phyloP scores from a whole-genome alignment of 2,329 filamentous ascomycete genomes.

The Karstenula rhodostoma region DNA sequence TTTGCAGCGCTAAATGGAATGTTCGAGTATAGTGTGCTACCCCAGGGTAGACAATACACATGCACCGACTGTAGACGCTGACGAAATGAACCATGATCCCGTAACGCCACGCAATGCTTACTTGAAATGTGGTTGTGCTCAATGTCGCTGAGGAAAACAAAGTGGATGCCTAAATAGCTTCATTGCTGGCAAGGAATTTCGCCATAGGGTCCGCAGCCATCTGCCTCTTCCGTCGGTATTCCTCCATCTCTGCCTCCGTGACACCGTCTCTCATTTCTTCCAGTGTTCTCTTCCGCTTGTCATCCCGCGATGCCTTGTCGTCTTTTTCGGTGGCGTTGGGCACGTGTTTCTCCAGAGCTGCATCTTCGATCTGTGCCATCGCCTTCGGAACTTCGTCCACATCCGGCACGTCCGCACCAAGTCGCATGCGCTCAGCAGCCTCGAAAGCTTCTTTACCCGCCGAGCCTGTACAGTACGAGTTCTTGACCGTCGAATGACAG shows the following conservation, averaged over 20 bases:
- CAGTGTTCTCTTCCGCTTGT: slow-evolving; percentile 74
- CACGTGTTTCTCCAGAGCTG: slow-evolving; percentile 50
- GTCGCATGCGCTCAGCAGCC: slow-evolving; percentile 71
- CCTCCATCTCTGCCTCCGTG: slow-evolving; percentile 84
- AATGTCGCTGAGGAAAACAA: neutral
- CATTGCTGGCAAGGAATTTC: slow-evolving; percentile 75
- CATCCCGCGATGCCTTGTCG: slow-evolving; percentile 52
- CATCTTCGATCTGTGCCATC: slow-evolving; percentile 55
- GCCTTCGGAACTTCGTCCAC: slow-evolving; percentile 54
- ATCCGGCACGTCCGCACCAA: slow-evolving; percentile 55
- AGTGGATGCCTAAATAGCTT: slow-evolving; percentile 56
- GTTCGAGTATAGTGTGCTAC: too few relatives aligned
- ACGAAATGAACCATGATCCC: slow-evolving; percentile 26
- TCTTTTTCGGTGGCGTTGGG: slow-evolving; percentile 54
- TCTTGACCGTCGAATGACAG: slow-evolving; percentile 92
- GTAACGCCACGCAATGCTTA: slow-evolving; percentile 47
- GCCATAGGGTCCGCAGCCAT: slow-evolving; percentile 88
- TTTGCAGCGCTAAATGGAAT: too few relatives aligned
- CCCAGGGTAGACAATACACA: too few relatives aligned
- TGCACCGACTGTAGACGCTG: slow-evolving; percentile 25
- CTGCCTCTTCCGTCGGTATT: slow-evolving; percentile 78
- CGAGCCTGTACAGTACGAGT: slow-evolving; percentile 96
- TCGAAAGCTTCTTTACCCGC: slow-evolving; percentile 84
- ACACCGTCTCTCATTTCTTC: slow-evolving; percentile 81
- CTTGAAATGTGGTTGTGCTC: slow-evolving; percentile 9